These are phyloP conservation scores for Meyerozyma sp. DNA, from an alignment of 1,139 yeast genomes.

Conservation along the genomic window DNA sequence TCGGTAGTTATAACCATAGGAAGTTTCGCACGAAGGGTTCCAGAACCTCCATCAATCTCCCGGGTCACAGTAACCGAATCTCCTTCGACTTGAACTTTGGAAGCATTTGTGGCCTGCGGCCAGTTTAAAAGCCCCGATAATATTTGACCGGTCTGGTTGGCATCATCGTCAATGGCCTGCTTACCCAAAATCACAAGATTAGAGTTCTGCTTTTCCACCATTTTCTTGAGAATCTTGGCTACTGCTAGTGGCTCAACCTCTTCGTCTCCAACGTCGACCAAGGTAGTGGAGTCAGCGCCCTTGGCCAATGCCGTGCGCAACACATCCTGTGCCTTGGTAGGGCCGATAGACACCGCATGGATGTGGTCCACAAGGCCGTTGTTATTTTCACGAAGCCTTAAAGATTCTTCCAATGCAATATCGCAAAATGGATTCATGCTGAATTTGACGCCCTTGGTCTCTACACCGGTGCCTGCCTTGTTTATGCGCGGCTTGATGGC, in stretches of 20 bases:
- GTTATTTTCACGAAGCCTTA: constrained; percentile 64
- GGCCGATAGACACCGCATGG: constrained; percentile 92
- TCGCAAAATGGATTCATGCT: constrained; percentile 96
- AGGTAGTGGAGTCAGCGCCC: constrained; percentile 84
- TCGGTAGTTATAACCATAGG: constrained; percentile 91
- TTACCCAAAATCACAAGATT: constrained; percentile 87
- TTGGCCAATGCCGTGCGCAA: constrained; percentile 88
- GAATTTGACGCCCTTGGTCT: constrained; percentile 86
- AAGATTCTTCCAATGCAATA: constrained; percentile 91
- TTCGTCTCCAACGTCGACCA: constrained; percentile 71
- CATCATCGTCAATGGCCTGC: constrained; percentile 94
- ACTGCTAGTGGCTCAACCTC: constrained; percentile 85
- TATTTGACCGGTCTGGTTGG: constrained; percentile 97
- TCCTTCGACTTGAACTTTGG: constrained; percentile 68
- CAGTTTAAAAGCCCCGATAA: constrained; percentile 89
- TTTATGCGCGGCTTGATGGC: constrained; percentile 92
- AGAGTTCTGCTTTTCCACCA: constrained; percentile 65
- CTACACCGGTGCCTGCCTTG: constrained; percentile 80
- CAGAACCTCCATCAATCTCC: constrained; percentile 94
- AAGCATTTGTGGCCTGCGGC: constrained; percentile 98
- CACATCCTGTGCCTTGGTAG: constrained; percentile 80
- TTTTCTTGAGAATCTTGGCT: constrained; percentile 74
- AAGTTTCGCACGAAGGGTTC: constrained; percentile 68
- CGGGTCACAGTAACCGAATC: constrained; percentile 71
- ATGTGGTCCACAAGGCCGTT: constrained; percentile 73